Evolutionary conservation across 163 green algal species (phyloP).

Genomic region (Chlamydomonas reinhardtii): DNA sequence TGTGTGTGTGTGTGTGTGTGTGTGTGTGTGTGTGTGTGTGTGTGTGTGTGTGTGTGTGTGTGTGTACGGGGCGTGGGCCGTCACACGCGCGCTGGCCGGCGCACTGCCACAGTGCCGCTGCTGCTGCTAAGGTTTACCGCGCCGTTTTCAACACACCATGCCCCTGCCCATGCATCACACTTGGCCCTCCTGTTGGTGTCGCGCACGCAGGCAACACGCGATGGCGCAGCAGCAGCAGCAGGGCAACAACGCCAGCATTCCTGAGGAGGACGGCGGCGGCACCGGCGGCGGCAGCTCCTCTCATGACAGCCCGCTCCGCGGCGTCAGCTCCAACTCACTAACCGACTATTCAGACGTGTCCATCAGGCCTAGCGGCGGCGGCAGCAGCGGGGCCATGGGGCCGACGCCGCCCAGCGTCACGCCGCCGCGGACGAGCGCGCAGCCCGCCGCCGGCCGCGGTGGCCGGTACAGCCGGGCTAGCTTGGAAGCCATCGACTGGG

Average conservation of each 20-base stretch:
- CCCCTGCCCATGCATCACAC: no score
- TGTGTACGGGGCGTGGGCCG: no score
- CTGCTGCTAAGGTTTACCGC: no score
- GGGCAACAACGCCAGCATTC: not conserved
- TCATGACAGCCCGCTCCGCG: not conserved
- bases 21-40: no score
- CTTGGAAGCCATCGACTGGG: slow-evolving; percentile 31
- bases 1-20: no score
- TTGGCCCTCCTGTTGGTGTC: no score
- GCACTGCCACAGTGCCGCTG: no score
- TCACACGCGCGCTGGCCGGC: no score
- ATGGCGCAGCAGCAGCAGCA: not conserved
- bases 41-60: no score
- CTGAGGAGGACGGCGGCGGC: slow-evolving; percentile 14
- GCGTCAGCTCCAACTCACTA: slow-evolving; percentile 8
- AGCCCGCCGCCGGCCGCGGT: not conserved
- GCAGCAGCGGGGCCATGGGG: no score
- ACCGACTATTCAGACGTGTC: not conserved
- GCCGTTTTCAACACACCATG: no score
- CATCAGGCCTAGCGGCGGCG: no score
- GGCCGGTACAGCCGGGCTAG: not conserved
- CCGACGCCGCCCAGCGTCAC: not conserved
- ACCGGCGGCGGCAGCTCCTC: not conserved
- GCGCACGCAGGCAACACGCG: slow-evolving; percentile 25
- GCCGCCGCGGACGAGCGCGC: not conserved